Evolutionary conservation across 2,329 filamentous ascomycete genomes (phyloP).

Genomic region (Arthroderma sp.): DNA sequence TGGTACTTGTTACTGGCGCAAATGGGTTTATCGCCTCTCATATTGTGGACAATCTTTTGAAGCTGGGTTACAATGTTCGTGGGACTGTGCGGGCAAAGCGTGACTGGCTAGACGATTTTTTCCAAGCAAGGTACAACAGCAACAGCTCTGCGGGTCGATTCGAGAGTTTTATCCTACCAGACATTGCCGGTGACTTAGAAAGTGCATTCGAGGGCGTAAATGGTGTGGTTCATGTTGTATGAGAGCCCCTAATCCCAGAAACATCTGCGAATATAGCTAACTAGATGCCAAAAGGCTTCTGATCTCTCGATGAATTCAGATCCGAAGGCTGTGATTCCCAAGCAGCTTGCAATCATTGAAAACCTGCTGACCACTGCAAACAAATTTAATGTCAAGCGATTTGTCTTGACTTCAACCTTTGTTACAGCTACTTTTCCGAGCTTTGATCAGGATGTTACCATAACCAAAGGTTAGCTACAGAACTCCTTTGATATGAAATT

Average conservation of each 20-base stretch:
- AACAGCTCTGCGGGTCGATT: not conserved
- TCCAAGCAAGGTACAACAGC: not conserved
- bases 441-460: conserved; percentile 16
- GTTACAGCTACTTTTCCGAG: conserved; percentile 23
- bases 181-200: not conserved
- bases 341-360: too few relatives aligned
- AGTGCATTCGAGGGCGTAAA: too few relatives aligned
- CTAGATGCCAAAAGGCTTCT: too few relatives aligned
- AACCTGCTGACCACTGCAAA: too few relatives aligned
- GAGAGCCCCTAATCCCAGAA: too few relatives aligned
- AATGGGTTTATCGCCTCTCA: conserved; percentile 36
- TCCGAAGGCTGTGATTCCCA: too few relatives aligned
- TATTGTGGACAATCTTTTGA: conserved; percentile 28
- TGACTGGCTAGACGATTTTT: not conserved
- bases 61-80: conserved; percentile 31
- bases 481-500: too few relatives aligned
- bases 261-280: too few relatives aligned
- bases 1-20: conserved; percentile 34
- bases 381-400: conserved; percentile 21
- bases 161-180: not conserved
- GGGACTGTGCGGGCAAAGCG: conserved; percentile 28
- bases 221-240: too few relatives aligned
- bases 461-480: too few relatives aligned
- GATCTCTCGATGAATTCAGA: too few relatives aligned
- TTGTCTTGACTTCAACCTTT: conserved; percentile 33